A percentile compares a stretch with the other conserved stretches of the same genome.
These are phyloP conservation scores for Neopestalotiopsis clavispora DNA, from an alignment of 2,329 filamentous ascomycete species.

Conservation along the genomic window DNA sequence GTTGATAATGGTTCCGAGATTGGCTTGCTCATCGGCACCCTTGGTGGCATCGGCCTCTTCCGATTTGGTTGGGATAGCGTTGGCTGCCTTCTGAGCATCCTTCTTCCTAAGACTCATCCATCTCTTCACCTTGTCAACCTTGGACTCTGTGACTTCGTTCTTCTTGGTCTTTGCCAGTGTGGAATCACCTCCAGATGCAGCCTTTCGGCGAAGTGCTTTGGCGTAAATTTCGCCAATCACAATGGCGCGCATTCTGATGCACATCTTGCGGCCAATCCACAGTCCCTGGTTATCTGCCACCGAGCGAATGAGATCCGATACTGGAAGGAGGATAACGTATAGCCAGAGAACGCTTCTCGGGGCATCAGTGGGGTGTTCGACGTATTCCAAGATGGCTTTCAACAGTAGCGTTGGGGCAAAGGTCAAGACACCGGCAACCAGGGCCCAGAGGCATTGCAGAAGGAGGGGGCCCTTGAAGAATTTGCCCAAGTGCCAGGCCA, in stretches of 20 bases:
- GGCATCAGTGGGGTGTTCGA: conserved; percentile 78
- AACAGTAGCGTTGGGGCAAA: conserved; percentile 92
- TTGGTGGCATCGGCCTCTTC: conserved; percentile 40
- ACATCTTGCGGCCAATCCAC: conserved; percentile 93
- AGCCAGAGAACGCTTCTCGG: conserved; percentile 93
- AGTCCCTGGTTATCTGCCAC: conserved; percentile 84
- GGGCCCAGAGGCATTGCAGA: conserved; percentile 80
- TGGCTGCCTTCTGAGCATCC: conserved; percentile 47
- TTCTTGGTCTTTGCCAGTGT: conserved; percentile 65
- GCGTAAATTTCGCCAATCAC: conserved; percentile 98
- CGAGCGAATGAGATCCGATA: conserved; percentile 81
- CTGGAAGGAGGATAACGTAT: conserved; percentile 87
- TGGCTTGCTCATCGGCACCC: conserved; percentile 74
- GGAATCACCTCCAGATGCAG: conserved; percentile 77
- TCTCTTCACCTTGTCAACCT: conserved; percentile 56
- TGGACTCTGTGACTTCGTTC: conserved; percentile 42
- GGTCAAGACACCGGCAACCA: conserved; percentile 79
- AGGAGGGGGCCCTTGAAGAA: conserved; percentile 82
- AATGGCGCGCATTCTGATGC: conserved; percentile 89
- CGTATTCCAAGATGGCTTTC: conserved; percentile 89
- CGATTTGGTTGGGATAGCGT: conserved; percentile 32
- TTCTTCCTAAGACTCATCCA: conserved; percentile 67
- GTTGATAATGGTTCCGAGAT: conserved; percentile 98
- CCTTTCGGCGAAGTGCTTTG: conserved; percentile 91
- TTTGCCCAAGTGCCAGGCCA: conserved; percentile 80